Base-by-base conservation (phyloP, 768 basidiomycete genomes). In the Suillus plorans region DNA sequence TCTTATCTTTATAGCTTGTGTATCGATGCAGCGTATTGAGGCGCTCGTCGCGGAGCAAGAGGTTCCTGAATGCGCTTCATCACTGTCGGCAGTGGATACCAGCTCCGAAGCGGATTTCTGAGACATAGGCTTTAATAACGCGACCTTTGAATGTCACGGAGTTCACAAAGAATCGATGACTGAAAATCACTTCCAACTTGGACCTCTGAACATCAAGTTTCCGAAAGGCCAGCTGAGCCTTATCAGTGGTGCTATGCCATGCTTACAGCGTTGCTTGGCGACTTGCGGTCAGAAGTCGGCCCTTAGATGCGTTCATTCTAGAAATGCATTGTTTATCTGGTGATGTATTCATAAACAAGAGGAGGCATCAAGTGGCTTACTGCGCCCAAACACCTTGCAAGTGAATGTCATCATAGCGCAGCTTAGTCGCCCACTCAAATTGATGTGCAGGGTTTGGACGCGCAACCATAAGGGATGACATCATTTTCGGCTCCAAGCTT, bases 381-480 rank as follows among this genome's bases (percentile, higher is more conserved):
- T 89, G 88, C 68, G 86, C 85, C 0, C 89, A 90, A 70, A 86
- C 81, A 68, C 84, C 87, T 62, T 89, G 87, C 86, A 53, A 64
- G 81, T 69, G 20, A 36, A 36, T 47, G 28, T 45, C 14, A 39
- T 41, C 25, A 13, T 20, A 25, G 42, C 22, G 22, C 36, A 75
- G 65, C 13, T 76, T 34, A 73, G 71, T 62, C 69, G 73, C 31
- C 73, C 70, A 58, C 61, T 16, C 18, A 20, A 14, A 45, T 47
- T 47, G 45, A 47, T 25, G 64, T 50, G 58, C 76, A 80, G 91
- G 89, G 89, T 82, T 93, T 9, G 88, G 91, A 71, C 89, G 92
- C 72, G 91, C 89, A 2, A 92, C 64, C n/a, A n/a, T n/a, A n/a
- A n/a, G n/a, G n/a, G n/a, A n/a, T n/a, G 93, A 94, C 71, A 91